These are phyloP conservation scores for Haematococcus lacustris DNA, from an alignment of 139 green algal genomes.

Conservation along the genomic window DNA sequence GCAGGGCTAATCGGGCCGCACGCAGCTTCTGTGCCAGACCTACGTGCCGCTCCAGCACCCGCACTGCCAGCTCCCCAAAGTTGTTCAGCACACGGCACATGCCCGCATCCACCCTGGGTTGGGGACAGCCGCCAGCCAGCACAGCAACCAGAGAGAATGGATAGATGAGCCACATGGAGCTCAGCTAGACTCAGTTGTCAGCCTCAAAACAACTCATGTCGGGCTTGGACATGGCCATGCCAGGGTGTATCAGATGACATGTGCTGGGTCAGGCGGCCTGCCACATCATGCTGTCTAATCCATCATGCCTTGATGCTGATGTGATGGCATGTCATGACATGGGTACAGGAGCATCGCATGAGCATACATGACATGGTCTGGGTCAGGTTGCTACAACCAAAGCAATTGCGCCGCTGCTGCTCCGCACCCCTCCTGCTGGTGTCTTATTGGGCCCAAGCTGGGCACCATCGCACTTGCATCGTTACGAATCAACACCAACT, in stretches of 20 bases:
- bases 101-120: slow-evolving; percentile 31
- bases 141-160: not conserved
- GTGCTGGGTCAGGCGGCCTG: not conserved
- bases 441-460: not conserved
- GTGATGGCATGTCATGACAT: no score
- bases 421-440: not conserved
- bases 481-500: no score
- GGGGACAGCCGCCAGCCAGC: not conserved
- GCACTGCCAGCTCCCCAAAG: slow-evolving; percentile 65
- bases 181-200: no score
- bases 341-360: not conserved
- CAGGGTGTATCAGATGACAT: not conserved
- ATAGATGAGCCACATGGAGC: no score
- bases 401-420: not conserved
- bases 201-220: no score
- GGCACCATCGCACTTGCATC: no score
- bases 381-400: not conserved
- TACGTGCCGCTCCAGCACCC: slow-evolving; percentile 51
- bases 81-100: slow-evolving; percentile 60
- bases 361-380: not conserved
- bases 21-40: no score
- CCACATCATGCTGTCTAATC: not conserved
- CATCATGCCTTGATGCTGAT: no score
- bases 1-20: no score
- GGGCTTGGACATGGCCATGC: not conserved